These are phyloP conservation scores for Trichoderma pleuroti DNA, from an alignment of 2,329 filamentous ascomycete species.

Conservation along the genomic window DNA sequence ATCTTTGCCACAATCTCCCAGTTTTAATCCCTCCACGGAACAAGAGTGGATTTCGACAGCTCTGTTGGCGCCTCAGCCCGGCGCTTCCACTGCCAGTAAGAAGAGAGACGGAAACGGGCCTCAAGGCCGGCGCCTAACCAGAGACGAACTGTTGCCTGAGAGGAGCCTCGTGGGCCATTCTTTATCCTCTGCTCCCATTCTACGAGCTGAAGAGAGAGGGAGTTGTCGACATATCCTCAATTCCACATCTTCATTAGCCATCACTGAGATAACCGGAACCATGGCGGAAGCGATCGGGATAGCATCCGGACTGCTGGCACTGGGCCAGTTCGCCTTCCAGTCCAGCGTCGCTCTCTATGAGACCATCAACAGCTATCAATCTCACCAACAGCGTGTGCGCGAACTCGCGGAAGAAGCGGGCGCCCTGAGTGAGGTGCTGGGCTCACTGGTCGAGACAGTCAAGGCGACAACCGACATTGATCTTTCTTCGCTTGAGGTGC, in stretches of 20 bases:
- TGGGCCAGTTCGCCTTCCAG: neutral
- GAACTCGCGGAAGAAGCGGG: slow-evolving; percentile 40
- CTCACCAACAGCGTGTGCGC: slow-evolving; percentile 30
- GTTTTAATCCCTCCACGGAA: neutral
- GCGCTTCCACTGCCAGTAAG: neutral
- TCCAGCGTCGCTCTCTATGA: neutral
- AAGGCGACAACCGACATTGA: neutral
- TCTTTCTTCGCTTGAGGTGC: slow-evolving; percentile 25
- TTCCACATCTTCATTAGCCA: neutral
- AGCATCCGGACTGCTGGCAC: neutral
- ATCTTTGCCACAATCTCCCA: neutral
- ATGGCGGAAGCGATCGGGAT: neutral
- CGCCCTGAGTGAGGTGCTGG: slow-evolving; percentile 25
- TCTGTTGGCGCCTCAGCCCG: neutral
- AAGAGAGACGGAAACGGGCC: neutral
- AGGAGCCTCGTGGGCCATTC: neutral
- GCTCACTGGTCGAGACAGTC: neutral
- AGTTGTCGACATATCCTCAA: neutral
- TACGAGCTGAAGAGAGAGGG: neutral
- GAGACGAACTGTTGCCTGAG: neutral
- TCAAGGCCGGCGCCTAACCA: neutral
- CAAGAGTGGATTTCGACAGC: neutral
- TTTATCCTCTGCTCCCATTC: neutral
- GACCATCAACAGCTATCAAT: neutral
- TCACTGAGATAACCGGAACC: neutral